Conservation (phyloP, 257 asterid genomes). For the Gardenia jasminoides region DNA sequence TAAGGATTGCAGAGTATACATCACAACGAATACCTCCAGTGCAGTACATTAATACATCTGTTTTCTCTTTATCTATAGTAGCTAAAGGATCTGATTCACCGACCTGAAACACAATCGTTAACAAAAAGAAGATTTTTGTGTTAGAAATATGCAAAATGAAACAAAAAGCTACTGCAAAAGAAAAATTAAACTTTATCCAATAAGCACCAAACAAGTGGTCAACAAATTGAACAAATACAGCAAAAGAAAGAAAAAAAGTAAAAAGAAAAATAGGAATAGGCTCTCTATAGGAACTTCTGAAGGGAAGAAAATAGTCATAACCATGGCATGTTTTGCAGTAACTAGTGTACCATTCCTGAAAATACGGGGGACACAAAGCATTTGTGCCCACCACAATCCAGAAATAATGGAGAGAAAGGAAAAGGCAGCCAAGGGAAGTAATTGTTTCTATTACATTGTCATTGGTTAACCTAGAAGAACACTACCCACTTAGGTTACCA, state of each 20-base stretch:
- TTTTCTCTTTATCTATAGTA: conserved; percentile 66
- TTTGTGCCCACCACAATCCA: not conserved
- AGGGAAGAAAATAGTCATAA: not conserved
- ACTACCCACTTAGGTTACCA: not conserved
- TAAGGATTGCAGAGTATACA: conserved; percentile 83
- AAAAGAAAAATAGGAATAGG: not conserved
- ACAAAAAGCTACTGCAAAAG: not conserved
- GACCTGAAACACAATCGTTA: conserved; percentile 34
- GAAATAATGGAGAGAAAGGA: not conserved
- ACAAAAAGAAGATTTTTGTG: not conserved
- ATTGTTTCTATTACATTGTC: not conserved
- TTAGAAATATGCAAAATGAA: not conserved
- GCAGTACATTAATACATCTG: conserved; percentile 91
- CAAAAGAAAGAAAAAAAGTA: not conserved
- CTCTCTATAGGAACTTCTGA: not conserved
- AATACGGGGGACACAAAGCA: not conserved
- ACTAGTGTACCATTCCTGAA: not conserved
- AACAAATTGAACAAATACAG: not conserved
- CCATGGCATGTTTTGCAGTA: not conserved
- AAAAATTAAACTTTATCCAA: not conserved
- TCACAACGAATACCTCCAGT: conserved; percentile 98
- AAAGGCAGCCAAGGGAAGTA: not conserved
- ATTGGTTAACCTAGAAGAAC: not conserved
- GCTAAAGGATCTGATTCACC: conserved; percentile 77
- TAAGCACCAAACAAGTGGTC: not conserved